phyloP scores from a whole-genome alignment of 768 basidiomycete species.

The Hydnomerulius pinastri region DNA sequence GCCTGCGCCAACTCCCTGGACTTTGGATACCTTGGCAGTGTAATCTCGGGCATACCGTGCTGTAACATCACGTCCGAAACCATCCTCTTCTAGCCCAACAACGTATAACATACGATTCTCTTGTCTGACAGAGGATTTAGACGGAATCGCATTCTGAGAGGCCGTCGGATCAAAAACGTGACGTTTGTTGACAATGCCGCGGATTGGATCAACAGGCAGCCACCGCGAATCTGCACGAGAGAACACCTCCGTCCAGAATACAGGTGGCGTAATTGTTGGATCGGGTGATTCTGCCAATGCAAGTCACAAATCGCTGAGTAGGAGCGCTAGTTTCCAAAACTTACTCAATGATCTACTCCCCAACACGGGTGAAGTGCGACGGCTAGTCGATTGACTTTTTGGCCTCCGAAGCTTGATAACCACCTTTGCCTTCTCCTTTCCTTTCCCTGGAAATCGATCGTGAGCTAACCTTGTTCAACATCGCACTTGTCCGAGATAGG shows the following conservation, averaged over 20 bases:
- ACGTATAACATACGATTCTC: constrained; percentile 94
- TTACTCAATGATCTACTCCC: constrained; percentile 19
- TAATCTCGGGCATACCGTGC: constrained; percentile 84
- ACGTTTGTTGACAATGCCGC: constrained; percentile 76
- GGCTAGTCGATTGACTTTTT: constrained; percentile 50
- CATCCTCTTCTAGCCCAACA: constrained; percentile 92
- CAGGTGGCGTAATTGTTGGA: constrained; percentile 70
- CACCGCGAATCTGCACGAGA: constrained; percentile 88
- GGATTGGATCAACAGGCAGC: constrained; percentile 91
- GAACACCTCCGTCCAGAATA: constrained; percentile 98
- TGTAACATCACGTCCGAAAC: constrained; percentile 89
- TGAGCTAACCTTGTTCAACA: constrained; percentile 9
- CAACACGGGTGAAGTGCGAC: constrained; percentile 31
- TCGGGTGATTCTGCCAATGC: constrained; percentile 36
- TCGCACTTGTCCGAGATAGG: not conserved
- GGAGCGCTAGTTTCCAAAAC: constrained; percentile 15
- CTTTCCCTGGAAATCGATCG: constrained; percentile 44
- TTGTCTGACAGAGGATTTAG: constrained; percentile 24
- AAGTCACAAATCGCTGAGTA: constrained; percentile 26
- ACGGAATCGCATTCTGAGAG: constrained; percentile 17
- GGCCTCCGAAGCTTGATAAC: constrained; percentile 59
- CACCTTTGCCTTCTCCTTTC: constrained; percentile 56
- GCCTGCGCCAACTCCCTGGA: constrained; percentile 60
- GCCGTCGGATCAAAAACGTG: constrained; percentile 76
- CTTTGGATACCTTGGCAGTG: constrained; percentile 76